A percentile compares a stretch with the other conserved stretches of the same genome.
These are phyloP conservation scores for Mycena belliarum DNA, from an alignment of 768 basidiomycete species.

Conservation along the genomic window DNA sequence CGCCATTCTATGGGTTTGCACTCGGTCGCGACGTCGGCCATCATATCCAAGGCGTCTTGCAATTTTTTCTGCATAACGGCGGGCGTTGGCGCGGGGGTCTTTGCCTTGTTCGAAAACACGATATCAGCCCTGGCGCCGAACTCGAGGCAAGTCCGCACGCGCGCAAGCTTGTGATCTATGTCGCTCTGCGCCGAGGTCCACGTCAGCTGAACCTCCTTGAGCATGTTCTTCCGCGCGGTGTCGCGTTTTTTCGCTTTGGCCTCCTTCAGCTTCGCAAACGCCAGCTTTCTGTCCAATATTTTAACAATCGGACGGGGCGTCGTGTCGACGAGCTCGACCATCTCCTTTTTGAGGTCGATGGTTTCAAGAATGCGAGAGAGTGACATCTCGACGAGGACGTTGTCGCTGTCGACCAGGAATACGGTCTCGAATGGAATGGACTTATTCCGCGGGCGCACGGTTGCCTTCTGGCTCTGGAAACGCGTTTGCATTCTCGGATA, in stretches of 20 bases:
- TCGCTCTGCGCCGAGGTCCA: constrained; percentile 67
- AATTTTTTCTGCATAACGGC: constrained; percentile 47
- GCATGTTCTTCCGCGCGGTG: constrained; percentile 30
- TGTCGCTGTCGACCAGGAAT: constrained; percentile 48
- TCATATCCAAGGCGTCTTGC: constrained; percentile 38
- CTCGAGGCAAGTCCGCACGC: constrained; percentile 56
- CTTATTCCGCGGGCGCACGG: constrained; percentile 29
- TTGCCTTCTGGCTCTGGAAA: constrained; percentile 11
- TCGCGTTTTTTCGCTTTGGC: constrained; percentile 38
- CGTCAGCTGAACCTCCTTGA: constrained; percentile 73
- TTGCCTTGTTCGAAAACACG: constrained; percentile 51
- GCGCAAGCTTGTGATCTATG: constrained; percentile 63
- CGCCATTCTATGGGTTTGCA: constrained; percentile 48
- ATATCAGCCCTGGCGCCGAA: constrained; percentile 62
- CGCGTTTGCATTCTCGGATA: constrained; percentile 6
- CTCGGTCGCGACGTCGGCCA: constrained; percentile 56
- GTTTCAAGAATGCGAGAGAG: constrained; percentile 47
- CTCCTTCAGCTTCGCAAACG: constrained; percentile 39
- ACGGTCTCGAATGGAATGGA: constrained; percentile 46
- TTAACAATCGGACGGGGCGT: constrained; percentile 61
- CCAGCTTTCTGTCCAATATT: constrained; percentile 48
- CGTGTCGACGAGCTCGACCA: constrained; percentile 56
- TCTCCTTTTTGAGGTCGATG: constrained; percentile 41
- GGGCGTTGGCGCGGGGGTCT: constrained; percentile 36
- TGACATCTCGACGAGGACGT: constrained; percentile 36